Evolutionary conservation across 2,329 filamentous ascomycete genomes (phyloP).

Genomic region (Aureobasidium zeae): DNA sequence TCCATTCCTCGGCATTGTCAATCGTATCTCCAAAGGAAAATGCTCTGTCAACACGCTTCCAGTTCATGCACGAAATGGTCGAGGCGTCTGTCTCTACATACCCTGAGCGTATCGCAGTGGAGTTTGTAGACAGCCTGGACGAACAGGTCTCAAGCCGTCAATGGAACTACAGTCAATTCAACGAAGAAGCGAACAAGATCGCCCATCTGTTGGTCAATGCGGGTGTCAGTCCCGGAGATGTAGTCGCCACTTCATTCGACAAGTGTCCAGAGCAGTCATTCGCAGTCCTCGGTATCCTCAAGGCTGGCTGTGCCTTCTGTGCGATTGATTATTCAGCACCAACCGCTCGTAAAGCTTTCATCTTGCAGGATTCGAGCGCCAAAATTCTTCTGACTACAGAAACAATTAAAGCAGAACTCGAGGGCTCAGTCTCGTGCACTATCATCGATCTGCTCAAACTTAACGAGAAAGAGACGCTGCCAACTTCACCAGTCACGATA

Average conservation of each 20-base stretch:
- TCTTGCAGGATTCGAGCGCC: slow-evolving; percentile 63
- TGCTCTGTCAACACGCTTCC: slow-evolving; percentile 48
- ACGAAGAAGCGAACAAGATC: slow-evolving; percentile 62
- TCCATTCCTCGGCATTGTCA: slow-evolving; percentile 46
- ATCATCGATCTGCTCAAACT: slow-evolving; percentile 38
- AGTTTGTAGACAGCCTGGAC: slow-evolving; percentile 51
- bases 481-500: slow-evolving; percentile 29
- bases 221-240: slow-evolving; percentile 46
- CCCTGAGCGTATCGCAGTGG: slow-evolving; percentile 59
- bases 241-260: slow-evolving; percentile 71
- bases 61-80: slow-evolving; percentile 68
- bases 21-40: slow-evolving; percentile 53
- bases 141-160: slow-evolving; percentile 37
- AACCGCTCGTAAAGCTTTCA: slow-evolving; percentile 63
- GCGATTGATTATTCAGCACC: slow-evolving; percentile 71
- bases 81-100: slow-evolving; percentile 49
- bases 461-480: slow-evolving; percentile 26
- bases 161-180: slow-evolving; percentile 69
- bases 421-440: slow-evolving; percentile 22
- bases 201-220: slow-evolving; percentile 52
- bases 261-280: slow-evolving; percentile 81
- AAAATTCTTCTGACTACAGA: slow-evolving; percentile 49
- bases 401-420: slow-evolving; percentile 10
- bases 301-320: slow-evolving; percentile 72
- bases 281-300: slow-evolving; percentile 70